Base-by-base conservation (phyloP, 1,284 basidiomycete species). In the Cryptococcus hybrid region DNA sequence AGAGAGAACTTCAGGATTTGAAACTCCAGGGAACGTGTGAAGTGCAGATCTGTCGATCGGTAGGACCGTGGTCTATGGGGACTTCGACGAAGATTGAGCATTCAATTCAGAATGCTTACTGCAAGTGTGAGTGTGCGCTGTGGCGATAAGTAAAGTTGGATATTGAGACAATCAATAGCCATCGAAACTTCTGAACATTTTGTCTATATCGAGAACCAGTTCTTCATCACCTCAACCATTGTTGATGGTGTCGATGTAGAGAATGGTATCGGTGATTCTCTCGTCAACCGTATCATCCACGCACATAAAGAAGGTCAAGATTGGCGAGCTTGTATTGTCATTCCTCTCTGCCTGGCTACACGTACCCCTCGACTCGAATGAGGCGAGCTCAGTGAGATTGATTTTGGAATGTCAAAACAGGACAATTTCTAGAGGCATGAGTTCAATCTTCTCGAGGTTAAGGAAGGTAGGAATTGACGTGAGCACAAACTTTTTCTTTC, bases 11-110 rank as follows among this genome's bases (percentile, higher is more conserved):
- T 13, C 80, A 85, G 34, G 83, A 86, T 49, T 83, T 90, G 78
- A 89, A 91, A 35, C 82, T 99, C 46, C 92, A 90, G 3, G 95
- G 96, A 11, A 98, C 95, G 0, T 97, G 94, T 73, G 96, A 99
- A 75, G 83, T 97, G 68, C 95, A 99, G 75, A 92, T 99, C 64
- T 96, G 92, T 78, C 86, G 95, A 13, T 95, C 92, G 8, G 89
- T 90, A 15, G 94, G 94, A 0, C 91, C 92, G 0, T 99, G 95
- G 95, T 96, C 92, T 2, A 82, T 99, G 77, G 95, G 94, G 2
- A 98, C 93, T 1, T 82, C 86, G 11, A 86, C 86, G 58, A 87
- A 85, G 67, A 84, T 90, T 48, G 95, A 99, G 77, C 87, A 89
- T 68, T 97, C 94, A 9, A 93, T 98, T 53, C 92, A 95, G 78